phyloP scores from a whole-genome alignment of 2,329 filamentous ascomycete genomes.

The Gremmenia infestans region DNA sequence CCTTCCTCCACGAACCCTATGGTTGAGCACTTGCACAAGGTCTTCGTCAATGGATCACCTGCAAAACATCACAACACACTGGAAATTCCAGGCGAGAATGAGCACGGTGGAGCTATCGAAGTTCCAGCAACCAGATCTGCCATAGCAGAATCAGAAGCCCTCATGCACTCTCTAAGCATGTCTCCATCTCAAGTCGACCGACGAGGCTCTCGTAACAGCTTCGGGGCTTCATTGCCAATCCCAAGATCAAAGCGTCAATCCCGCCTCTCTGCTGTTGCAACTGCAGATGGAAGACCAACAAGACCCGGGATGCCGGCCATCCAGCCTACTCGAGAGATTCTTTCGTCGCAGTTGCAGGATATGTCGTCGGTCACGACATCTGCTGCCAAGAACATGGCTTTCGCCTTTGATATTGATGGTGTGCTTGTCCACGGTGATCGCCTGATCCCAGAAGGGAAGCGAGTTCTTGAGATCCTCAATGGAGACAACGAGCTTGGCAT shows the following conservation, averaged over 20 bases:
- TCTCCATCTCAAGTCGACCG: constrained; percentile 63
- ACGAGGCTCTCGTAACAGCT: constrained; percentile 68
- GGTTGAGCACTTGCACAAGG: constrained; percentile 16
- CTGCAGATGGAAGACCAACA: constrained; percentile 39
- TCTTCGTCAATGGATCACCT: constrained; percentile 18
- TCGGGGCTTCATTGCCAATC: constrained; percentile 68
- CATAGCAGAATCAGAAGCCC: constrained; percentile 61
- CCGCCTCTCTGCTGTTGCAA: constrained; percentile 58
- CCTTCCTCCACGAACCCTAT: constrained; percentile 2
- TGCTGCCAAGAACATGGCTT: constrained; percentile 73
- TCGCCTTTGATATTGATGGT: constrained; percentile 74
- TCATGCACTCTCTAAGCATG: constrained; percentile 69
- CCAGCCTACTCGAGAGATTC: constrained; percentile 60
- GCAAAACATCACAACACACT: constrained; percentile 23
- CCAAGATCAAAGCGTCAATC: constrained; percentile 65
- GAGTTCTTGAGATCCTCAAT: constrained; percentile 65
- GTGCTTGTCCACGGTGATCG: constrained; percentile 70
- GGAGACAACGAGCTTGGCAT: constrained; percentile 74
- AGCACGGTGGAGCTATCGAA: constrained; percentile 50
- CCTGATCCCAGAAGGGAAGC: constrained; percentile 62
- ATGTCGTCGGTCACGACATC: constrained; percentile 60
- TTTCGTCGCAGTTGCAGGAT: constrained; percentile 66
- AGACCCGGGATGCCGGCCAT: constrained; percentile 54
- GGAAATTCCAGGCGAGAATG: constrained; percentile 40
- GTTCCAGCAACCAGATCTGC: constrained; percentile 64